Percentiles rank a stretch among this genome's conserved stretches.
Conservation (phyloP, 495 filamentous ascomycete species). For the Talaromyces wortmannii region DNA sequence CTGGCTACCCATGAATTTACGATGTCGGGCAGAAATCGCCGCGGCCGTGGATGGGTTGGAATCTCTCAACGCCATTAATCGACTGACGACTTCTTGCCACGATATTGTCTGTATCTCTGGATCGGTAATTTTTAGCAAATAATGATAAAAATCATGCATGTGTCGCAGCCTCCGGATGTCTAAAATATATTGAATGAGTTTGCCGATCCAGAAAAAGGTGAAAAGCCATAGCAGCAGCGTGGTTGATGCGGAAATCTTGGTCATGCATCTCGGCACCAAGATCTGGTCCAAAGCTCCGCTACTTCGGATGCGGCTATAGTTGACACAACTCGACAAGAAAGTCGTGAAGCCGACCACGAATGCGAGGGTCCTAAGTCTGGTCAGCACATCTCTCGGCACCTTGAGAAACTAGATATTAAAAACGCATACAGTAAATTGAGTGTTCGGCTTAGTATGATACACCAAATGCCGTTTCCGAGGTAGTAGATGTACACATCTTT, state of each 20-base stretch:
- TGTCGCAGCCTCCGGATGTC: constrained; percentile 68
- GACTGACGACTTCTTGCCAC: constrained; percentile 89
- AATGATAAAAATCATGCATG: constrained; percentile 82
- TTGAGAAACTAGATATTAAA: not conserved
- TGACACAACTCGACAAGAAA: constrained; percentile 81
- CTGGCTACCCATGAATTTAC: constrained; percentile 69
- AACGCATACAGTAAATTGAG: constrained; percentile 67
- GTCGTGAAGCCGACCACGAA: constrained; percentile 83
- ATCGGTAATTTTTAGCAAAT: constrained; percentile 83
- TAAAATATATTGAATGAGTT: constrained; percentile 65
- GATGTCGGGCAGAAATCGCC: constrained; percentile 50
- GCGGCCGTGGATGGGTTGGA: constrained; percentile 77
- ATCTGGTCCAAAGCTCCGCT: constrained; percentile 73
- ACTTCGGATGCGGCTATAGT: constrained; percentile 68
- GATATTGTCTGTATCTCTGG: constrained; percentile 92
- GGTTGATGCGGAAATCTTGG: constrained; percentile 74
- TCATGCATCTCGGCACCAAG: constrained; percentile 73
- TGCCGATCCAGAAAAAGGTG: constrained; percentile 80
- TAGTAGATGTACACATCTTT: constrained; percentile 89
- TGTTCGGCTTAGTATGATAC: constrained; percentile 64
- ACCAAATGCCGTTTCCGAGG: constrained; percentile 79
- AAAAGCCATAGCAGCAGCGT: constrained; percentile 81
- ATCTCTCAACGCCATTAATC: constrained; percentile 82
- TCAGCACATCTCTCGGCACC: constrained; percentile 9
- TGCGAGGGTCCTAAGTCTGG: constrained; percentile 45